phyloP scores from a whole-genome alignment of 495 filamentous ascomycete species.

The Annulohypoxylon nitens region DNA sequence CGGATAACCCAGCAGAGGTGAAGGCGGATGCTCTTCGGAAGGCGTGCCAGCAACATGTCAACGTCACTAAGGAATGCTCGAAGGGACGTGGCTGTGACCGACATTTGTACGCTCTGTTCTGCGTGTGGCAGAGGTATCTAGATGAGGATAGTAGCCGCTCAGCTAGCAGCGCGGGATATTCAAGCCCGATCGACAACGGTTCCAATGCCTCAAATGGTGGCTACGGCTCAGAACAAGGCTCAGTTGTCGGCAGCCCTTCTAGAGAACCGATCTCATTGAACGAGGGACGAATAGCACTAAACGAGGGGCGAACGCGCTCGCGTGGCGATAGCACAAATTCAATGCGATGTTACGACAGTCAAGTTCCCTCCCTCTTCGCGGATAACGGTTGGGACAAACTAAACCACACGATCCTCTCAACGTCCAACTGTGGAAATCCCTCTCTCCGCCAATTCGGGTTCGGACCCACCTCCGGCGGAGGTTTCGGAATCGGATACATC shows the following conservation, averaged over 20 bases:
- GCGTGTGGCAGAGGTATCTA: constrained; percentile 90
- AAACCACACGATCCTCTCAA: constrained; percentile 93
- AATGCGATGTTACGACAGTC: constrained; percentile 52
- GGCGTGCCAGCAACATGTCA: constrained; percentile 84
- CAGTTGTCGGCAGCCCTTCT: constrained; percentile 67
- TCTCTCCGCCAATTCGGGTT: constrained; percentile 97
- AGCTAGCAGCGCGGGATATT: constrained; percentile 66
- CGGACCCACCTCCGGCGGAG: constrained; percentile 92
- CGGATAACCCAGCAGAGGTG: constrained; percentile 80
- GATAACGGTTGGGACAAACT: constrained; percentile 94
- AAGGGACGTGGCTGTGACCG: constrained; percentile 94
- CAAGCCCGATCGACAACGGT: constrained; percentile 66
- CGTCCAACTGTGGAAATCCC: constrained; percentile 99
- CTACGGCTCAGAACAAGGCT: constrained; percentile 59
- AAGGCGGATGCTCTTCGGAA: constrained; percentile 88
- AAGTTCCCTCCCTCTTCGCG: constrained; percentile 83
- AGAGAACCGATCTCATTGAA: constrained; percentile 62
- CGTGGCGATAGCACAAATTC: constrained; percentile 56
- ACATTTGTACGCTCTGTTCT: constrained; percentile 94
- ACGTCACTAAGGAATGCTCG: constrained; percentile 85
- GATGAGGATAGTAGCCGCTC: constrained; percentile 76
- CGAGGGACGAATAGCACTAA: constrained; percentile 20
- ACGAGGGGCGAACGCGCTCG: constrained; percentile 47
- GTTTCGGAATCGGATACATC: constrained; percentile 98
- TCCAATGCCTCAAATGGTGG: constrained; percentile 38